phyloP scores from a whole-genome alignment of 148 eudicot genomes.

The Bassia scoparia region DNA sequence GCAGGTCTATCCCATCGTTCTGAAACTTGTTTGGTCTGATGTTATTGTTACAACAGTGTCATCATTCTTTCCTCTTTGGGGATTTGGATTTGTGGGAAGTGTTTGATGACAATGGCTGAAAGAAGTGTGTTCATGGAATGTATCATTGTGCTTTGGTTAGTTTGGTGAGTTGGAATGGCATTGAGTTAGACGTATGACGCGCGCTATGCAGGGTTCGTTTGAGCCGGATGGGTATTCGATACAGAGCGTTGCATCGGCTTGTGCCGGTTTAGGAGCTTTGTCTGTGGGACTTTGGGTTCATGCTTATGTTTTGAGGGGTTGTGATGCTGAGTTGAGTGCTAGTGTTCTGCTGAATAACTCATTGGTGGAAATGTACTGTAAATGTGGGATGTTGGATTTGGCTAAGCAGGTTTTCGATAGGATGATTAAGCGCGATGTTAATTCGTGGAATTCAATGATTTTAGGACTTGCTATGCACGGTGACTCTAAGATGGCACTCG shows the following conservation, averaged over 20 bases:
- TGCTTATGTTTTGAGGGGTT: slow-evolving; percentile 47
- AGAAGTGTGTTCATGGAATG: slow-evolving; percentile 72
- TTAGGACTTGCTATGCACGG: slow-evolving; percentile 67
- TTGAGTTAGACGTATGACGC: slow-evolving; percentile 41
- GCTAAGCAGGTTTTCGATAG: slow-evolving; percentile 53
- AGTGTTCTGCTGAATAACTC: slow-evolving; percentile 50
- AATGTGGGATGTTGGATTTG: slow-evolving; percentile 58
- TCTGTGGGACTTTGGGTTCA: slow-evolving; percentile 70
- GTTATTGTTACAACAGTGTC: slow-evolving; percentile 56
- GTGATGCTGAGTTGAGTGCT: slow-evolving; percentile 22
- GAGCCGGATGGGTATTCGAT: slow-evolving; percentile 64
- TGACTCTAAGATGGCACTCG: slow-evolving; percentile 38
- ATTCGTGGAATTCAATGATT: slow-evolving; percentile 72
- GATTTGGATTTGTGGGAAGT: slow-evolving; percentile 41
- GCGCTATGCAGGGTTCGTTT: slow-evolving; percentile 49
- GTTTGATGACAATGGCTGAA: slow-evolving; percentile 71
- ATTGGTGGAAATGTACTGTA: slow-evolving; percentile 68
- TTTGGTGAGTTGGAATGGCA: slow-evolving; percentile 56
- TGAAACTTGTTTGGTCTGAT: slow-evolving; percentile 53
- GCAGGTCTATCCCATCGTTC: slow-evolving; percentile 47
- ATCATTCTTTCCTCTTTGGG: slow-evolving; percentile 66
- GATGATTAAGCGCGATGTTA: slow-evolving; percentile 51
- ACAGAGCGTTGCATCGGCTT: slow-evolving; percentile 57
- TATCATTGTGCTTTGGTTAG: slow-evolving; percentile 56
- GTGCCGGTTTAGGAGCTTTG: slow-evolving; percentile 68